Base-by-base conservation (phyloP, 768 basidiomycete genomes). In the Leccinum subgranulosum region DNA sequence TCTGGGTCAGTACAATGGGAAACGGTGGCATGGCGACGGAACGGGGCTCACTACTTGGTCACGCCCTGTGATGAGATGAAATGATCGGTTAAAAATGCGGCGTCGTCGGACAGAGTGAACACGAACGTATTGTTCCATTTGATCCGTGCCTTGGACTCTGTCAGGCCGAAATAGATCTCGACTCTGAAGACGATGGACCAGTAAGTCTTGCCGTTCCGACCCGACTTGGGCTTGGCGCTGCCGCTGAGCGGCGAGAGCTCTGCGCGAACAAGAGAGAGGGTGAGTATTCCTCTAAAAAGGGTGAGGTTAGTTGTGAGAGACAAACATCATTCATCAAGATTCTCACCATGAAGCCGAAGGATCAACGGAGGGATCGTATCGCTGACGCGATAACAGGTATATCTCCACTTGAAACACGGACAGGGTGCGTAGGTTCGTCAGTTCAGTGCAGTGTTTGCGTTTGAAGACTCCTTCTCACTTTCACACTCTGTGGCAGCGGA, bases 171-270 rank as follows among this genome's bases (percentile, higher is more conserved):
- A 66, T 90, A 88, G 54, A 92, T 90, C 68, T 90, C 89, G 29
- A 92, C 85, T 28, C 86, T 87, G 70, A 92, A 92, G 17, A 92
- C 85, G 58, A 92, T 90, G 14, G 85, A 90, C 88, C 88, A 92
- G 61, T 90, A 91, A 10, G 79, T 84, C 74, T 84, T 88, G 51
- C 87, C 85, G 48, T 79, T 81, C 62, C 72, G 82, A 1, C 87
- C 84, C 6, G 73, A 68, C 66, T 89, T 90, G 1, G 89, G 74
- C 62, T 84, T 81, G 1, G 89, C 88, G 61, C 87, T 90, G 19
- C 84, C 81, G 45, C 81, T 84, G 51, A 92, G 74, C 10, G 85
- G 83, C 0, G 89, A 91, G 58, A 90, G 66, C 66, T 92, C 89
- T 14, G 89, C 89, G 14, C 86, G 85, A n/a, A 92, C 89, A 33